phyloP scores from a whole-genome alignment of 768 basidiomycete species.

The Leccinum subgranulosum region DNA sequence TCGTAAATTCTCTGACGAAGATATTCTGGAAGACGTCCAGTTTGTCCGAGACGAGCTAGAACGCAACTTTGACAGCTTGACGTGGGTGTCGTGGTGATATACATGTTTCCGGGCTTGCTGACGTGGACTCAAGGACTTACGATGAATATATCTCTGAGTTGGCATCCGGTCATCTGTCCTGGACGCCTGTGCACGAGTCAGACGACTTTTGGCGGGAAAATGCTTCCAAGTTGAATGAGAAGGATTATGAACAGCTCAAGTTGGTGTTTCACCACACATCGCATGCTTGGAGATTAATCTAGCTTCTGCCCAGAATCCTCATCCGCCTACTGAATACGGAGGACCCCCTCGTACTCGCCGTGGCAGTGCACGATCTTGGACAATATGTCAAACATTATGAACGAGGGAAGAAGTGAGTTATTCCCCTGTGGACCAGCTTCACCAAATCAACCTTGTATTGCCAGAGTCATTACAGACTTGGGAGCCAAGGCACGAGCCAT shows the following conservation, averaged over 20 bases:
- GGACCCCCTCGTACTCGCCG: constrained; percentile 80
- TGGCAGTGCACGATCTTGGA: constrained; percentile 90
- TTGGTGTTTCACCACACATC: constrained; percentile 29
- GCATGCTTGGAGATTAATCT: neutral
- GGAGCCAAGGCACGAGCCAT: constrained; percentile 85
- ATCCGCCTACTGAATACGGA: constrained; percentile 64
- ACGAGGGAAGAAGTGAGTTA: constrained; percentile 81
- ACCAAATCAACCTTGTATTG: neutral
- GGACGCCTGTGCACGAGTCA: constrained; percentile 95
- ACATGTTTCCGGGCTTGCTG: neutral
- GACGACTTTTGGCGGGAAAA: constrained; percentile 99
- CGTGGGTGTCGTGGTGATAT: constrained; percentile 47
- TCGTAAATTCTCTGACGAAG: constrained; percentile 94
- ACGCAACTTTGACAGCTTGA: constrained; percentile 81
- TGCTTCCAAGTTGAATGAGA: constrained; percentile 80
- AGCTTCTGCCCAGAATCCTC: constrained; percentile 52
- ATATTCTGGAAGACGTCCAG: constrained; percentile 87
- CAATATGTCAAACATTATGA: constrained; percentile 93
- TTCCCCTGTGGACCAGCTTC: neutral
- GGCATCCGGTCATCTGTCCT: constrained; percentile 84
- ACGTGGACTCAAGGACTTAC: constrained; percentile 63
- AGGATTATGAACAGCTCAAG: constrained; percentile 83
- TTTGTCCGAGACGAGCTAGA: constrained; percentile 87
- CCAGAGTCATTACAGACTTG: constrained; percentile 75
- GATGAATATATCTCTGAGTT: constrained; percentile 95